Evolutionary conservation across 2,329 filamentous ascomycete species (phyloP).

Genomic region (Penicillium decumbens): DNA sequence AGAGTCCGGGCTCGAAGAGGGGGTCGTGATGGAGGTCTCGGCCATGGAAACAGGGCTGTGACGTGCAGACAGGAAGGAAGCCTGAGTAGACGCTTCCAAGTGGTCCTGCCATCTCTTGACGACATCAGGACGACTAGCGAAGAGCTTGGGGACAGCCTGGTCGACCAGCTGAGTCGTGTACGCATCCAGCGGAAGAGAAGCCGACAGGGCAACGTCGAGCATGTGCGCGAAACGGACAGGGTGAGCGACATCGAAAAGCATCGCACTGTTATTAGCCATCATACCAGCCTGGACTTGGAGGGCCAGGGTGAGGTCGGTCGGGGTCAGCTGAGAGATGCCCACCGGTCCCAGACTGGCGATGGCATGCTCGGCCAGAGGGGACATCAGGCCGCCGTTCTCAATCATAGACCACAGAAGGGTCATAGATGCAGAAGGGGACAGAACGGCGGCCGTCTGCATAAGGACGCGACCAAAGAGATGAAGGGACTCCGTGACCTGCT

Average conservation of each 20-base stretch:
- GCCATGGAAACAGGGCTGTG: slow-evolving; percentile 37
- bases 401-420: slow-evolving; percentile 60
- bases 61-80: slow-evolving; percentile 39
- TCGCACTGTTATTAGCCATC: slow-evolving; percentile 37
- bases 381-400: slow-evolving; percentile 60
- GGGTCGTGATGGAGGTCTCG: slow-evolving; percentile 50
- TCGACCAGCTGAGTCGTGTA: slow-evolving; percentile 56
- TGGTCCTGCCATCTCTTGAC: slow-evolving; percentile 57
- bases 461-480: slow-evolving; percentile 62
- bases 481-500: slow-evolving; percentile 82
- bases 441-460: slow-evolving; percentile 48
- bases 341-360: slow-evolving; percentile 58
- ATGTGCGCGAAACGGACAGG: slow-evolving; percentile 59
- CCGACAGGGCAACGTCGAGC: slow-evolving; percentile 54
- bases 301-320: slow-evolving; percentile 52
- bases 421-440: slow-evolving; percentile 54
- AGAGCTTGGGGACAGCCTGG: slow-evolving; percentile 54
- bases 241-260: slow-evolving; percentile 52
- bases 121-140: slow-evolving; percentile 44
- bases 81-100: slow-evolving; percentile 44
- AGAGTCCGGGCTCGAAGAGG: slow-evolving; percentile 68
- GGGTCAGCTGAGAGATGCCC: slow-evolving; percentile 53
- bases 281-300: slow-evolving; percentile 57
- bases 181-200: slow-evolving; percentile 51
- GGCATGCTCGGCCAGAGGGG: slow-evolving; percentile 56